Evolutionary conservation across 495 filamentous ascomycete genomes (phyloP), one percentile per base, ranked within the genome.

Genomic region (Glonium stellatum): DNA sequence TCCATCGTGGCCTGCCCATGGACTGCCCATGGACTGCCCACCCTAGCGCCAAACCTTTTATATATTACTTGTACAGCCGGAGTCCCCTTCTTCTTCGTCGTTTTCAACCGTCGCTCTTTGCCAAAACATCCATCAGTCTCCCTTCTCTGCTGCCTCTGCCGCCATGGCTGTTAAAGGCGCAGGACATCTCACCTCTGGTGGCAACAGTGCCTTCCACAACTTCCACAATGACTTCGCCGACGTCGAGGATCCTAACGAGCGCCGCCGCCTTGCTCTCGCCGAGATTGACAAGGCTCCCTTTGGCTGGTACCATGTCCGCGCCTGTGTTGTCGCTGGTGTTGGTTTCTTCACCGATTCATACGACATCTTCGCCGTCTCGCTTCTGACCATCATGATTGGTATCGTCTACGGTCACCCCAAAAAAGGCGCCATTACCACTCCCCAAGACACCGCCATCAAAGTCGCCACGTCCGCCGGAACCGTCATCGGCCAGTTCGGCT

Each of bases 291-390:
- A 87, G 67, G 87, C 87, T 36, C 82, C 82, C 8, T 90, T 92
- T 61, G 85, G 88, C 63, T 88, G 87, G 83, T 86, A 87, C 69
- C 88, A 91, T 71, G 80, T 86, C 11, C 83, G 87, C 35, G 87
- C 87, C 50, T 75, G 86, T 22, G 74, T 89, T 34, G 87, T 93
- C 8, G 87, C 88, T n/a, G 89, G 88, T 66, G 81, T 88, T 49
- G 88, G 88, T 60, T 91, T 92, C 80, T 91, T 92, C 74, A 88
- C 87, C 35, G 88, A 90, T 69, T 84, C 84, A 42, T 87, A 86
- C 69, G 84, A 88, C 74, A 87, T 90, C 75, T 95, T 93, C 69
- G 86, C 88, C 50, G 87, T 92, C 69, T 87, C 87, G 62, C 76
- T 72, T 71, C 73, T 70, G 31, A 72, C 66, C 54, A 61, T 77